Base-by-base conservation (phyloP, 768 basidiomycete genomes). In the Suillus variegatus region DNA sequence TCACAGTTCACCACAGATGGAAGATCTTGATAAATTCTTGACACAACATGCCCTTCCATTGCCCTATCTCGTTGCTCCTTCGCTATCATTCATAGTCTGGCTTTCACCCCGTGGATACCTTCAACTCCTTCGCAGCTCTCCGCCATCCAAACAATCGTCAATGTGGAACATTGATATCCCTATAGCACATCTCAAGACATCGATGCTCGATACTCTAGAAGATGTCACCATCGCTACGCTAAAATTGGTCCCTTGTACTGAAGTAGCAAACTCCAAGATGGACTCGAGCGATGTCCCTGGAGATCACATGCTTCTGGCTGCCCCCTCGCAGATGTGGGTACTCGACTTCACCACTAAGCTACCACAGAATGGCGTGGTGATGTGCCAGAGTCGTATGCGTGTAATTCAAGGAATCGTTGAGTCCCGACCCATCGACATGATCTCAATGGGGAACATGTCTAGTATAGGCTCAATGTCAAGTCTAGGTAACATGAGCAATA, bases 101-200 rank as follows among this genome's bases (percentile, higher is more conserved):
- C 68, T 91, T 44, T 91, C 93, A 0, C 90, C 93, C 0, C 75
- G 81, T 2, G 82, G 86, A 9, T 94, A 94, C 70, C 82, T 94
- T 40, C 80, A 84, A 38, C 80, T 93, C 40, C 77, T 86, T 25
- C 84, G 81, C n/a, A 70, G 71, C 20, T 72, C 76, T 6, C 64
- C 78, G 4, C 51, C 69, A 10, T 72, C 14, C 67, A 67, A 64
- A 35, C 65, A 58, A 47, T 67, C 43, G 52, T 41, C 16, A 1
- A 18, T 41, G 68, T 61, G 73, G 73, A 43, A 71, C 78, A 3
- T 88, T 41, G 90, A 93, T 69, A 80, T 93, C 28, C 76, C 88
- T 0, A 63, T 85, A 28, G 52, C 76, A 1, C 78, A 83, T 54
- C 74, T 94, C 28, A 85, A 84, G 25, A 66, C 79, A 0, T 73